Base-by-base conservation (phyloP, 331 rosid genomes). In the Pyrus hybrid region DNA sequence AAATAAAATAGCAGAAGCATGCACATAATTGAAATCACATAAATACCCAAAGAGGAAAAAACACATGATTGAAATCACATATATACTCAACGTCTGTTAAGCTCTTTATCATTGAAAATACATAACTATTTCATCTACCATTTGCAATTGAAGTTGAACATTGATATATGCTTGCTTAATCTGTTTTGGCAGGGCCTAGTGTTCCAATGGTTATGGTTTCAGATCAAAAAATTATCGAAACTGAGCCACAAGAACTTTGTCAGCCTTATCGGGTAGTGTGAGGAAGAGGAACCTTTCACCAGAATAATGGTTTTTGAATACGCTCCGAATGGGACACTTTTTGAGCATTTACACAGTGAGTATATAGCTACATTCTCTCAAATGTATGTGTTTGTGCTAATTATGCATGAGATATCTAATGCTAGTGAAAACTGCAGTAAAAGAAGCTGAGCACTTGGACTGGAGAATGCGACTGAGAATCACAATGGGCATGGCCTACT, bases 241-340 rank as follows among this genome's bases (percentile, higher is more conserved):
- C 80, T 95, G 85, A 92, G 91, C 89, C 99, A 95, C 97, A 95
- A 88, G 91, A 95, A 95, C 75, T 92, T 92, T 75, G 87, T 90
- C 85, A 95, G 87, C 81, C 93, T 95, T 32, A 80, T 95, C 83
- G 97, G 99, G 69, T 87, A 57, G 76, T 95, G 99, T n/a, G 86
- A 85, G 85, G 99, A 95, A 84, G 91, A 92, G 3, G 89, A 87
- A 35, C 99, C 97, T 75, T 92, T 95, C 85, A 89, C 97, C 57
- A 84, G 99, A 84, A 90, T 95, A 93, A 57, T 92, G 87, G 97
- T 95, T 81, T 95, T 92, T 66, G 99, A 95, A 81, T 95, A 95
- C 56, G 96, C 99, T 47, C 96, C 99, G 1, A 95, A 90, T 33
- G 99, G 99, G 78, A 89, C 99, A 37, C 88, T 95, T 57, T 95